phyloP scores from a whole-genome alignment of 1,284 basidiomycete genomes.

The Pisolithus thermaeus region DNA sequence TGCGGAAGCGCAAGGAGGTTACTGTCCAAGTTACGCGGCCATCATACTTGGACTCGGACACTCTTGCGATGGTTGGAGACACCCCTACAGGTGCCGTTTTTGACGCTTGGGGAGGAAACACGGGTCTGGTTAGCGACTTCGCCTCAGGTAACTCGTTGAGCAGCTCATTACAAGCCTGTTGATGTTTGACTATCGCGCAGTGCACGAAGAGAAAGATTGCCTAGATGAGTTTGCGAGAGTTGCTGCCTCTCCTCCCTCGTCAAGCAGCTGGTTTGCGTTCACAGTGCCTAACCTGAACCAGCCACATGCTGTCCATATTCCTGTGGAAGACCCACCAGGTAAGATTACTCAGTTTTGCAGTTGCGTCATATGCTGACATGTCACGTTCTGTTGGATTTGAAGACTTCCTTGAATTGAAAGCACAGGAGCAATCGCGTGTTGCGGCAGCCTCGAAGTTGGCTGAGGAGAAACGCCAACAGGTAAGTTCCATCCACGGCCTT shows the following conservation, averaged over 20 bases:
- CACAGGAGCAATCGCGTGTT: background rate
- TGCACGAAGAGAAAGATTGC: background rate
- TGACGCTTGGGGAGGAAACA: background rate
- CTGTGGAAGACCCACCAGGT: conserved; percentile 3
- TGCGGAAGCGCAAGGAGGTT: background rate
- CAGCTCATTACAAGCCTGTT: background rate
- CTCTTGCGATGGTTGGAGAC: background rate
- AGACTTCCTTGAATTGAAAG: conserved; percentile 1
- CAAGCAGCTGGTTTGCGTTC: background rate
- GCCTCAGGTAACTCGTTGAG: background rate
- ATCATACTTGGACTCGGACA: background rate
- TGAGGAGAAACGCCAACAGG: background rate
- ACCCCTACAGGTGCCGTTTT: too few species aligned
- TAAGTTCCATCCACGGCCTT: background rate
- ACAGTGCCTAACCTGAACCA: background rate
- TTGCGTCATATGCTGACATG: background rate
- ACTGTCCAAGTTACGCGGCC: background rate
- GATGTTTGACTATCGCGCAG: background rate
- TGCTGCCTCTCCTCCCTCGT: background rate
- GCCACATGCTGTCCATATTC: background rate
- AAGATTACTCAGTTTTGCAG: background rate
- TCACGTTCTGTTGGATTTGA: background rate
- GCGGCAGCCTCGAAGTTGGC: background rate
- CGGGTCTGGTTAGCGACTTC: background rate
- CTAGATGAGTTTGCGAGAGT: background rate